Percentiles rank a stretch among this genome's conserved stretches.
Conservation (phyloP, 768 basidiomycete genomes). For the Leccinum uliginosum region DNA sequence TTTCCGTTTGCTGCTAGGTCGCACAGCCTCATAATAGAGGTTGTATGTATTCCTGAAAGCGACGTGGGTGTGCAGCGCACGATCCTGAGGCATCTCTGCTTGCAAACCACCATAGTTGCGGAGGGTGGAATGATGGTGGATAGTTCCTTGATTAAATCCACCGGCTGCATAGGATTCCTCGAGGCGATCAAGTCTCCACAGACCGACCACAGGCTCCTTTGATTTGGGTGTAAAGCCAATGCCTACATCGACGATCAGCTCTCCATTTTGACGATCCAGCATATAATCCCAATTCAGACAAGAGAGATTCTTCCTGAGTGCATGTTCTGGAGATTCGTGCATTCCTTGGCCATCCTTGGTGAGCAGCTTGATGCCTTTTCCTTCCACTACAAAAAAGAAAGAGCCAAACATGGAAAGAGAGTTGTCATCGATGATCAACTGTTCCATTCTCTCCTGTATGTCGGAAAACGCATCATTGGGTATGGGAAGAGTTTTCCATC, state of each 20-base stretch:
- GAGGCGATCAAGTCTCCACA: background rate
- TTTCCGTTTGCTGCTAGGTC: constrained; percentile 3
- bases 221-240: background rate
- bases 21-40: constrained; percentile 10
- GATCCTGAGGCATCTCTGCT: constrained; percentile 12
- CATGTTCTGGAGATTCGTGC: background rate
- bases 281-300: constrained; percentile 8
- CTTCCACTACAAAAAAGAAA: constrained; percentile 13
- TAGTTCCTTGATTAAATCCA: background rate
- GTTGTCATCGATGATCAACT: background rate
- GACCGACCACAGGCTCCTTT: too few species aligned
- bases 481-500: background rate
- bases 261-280: background rate
- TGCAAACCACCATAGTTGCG: constrained; percentile 7
- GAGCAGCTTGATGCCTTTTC: constrained; percentile 13
- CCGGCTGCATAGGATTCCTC: background rate
- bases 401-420: background rate
- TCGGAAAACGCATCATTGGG: background rate
- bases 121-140: background rate
- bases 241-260: constrained; percentile 1
- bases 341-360: constrained; percentile 5
- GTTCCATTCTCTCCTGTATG: background rate
- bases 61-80: constrained; percentile 2
- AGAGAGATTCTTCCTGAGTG: background rate
- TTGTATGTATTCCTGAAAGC: constrained; percentile 16